phyloP scores from a whole-genome alignment of 495 filamentous ascomycete genomes.

The Podospora australis region DNA sequence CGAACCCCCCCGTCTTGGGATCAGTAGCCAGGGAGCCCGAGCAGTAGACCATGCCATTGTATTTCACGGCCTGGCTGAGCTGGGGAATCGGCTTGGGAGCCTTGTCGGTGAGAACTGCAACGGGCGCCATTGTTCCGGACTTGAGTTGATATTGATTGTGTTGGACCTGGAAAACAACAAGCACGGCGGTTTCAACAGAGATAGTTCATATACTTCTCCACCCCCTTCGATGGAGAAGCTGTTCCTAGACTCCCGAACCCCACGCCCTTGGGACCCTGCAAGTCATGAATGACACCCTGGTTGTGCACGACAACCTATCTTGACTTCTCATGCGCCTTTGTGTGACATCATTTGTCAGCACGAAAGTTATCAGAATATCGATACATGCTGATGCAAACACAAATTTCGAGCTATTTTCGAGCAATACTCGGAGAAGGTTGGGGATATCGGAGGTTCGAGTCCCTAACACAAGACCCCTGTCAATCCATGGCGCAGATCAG shows the following conservation, averaged over 20 bases:
- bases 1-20: slow-evolving; percentile 41
- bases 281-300: not conserved
- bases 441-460: no score
- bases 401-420: no score
- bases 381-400: no score
- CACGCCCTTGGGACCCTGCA: no score
- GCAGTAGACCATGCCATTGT: slow-evolving; percentile 54
- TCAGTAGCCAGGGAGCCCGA: slow-evolving; percentile 49
- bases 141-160: not conserved
- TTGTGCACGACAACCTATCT: not conserved
- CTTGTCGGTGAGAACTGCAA: slow-evolving; percentile 42
- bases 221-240: not conserved
- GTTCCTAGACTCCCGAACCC: no score
- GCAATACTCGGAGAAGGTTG: no score
- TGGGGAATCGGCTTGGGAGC: slow-evolving; percentile 50
- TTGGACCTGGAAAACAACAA: not conserved
- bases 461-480: no score
- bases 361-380: no score
- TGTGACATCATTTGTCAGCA: no score
- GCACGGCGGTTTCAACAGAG: not conserved
- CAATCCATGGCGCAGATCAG: no score
- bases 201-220: not conserved
- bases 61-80: slow-evolving; percentile 51
- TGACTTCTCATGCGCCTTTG: no score
- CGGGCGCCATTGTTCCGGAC: slow-evolving; percentile 17